A percentile compares a stretch with the other conserved stretches of the same genome.
These are phyloP conservation scores for Hanseniaspora meyeri DNA, from an alignment of 805 yeast species.

Conservation along the genomic window DNA sequence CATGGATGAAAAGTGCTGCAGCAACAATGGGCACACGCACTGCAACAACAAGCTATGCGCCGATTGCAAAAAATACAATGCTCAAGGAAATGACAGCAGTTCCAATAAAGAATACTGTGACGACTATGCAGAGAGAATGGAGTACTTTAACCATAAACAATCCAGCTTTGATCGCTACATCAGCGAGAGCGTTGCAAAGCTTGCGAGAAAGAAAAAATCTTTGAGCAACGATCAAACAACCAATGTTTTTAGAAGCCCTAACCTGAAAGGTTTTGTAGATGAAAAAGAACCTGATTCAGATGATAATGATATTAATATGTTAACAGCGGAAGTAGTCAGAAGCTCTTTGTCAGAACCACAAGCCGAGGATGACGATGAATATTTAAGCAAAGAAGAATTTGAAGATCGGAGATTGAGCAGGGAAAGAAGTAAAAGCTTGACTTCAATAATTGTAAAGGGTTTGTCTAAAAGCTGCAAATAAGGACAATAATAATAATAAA, in stretches of 20 bases:
- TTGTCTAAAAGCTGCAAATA: constrained; percentile 5
- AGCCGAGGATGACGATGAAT: neutral
- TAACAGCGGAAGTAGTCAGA: neutral
- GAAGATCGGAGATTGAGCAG: neutral
- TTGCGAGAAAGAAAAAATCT: neutral
- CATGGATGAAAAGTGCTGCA: constrained; percentile 10
- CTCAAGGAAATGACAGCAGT: neutral
- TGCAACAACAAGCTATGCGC: neutral
- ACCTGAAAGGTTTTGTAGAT: neutral
- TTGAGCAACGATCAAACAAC: neutral
- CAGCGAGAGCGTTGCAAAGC: neutral
- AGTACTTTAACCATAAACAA: constrained; percentile 1
- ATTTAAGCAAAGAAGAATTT: neutral
- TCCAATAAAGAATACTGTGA: neutral
- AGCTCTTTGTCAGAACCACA: neutral
- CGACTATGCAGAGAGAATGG: constrained; percentile 12
- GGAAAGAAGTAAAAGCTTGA: constrained; percentile 10
- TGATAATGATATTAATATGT: neutral
- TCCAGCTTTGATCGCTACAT: constrained; percentile 6
- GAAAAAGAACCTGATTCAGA: neutral
- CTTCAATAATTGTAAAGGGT: constrained; percentile 5
- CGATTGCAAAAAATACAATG: neutral
- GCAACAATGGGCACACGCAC: neutral
- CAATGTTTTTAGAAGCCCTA: neutral
- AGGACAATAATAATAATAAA: neutral